Percentiles rank a stretch among this genome's conserved stretches.
These are phyloP conservation scores for Triglochin maritima DNA, from an alignment of 106 monocot species.

Conservation along the genomic window DNA sequence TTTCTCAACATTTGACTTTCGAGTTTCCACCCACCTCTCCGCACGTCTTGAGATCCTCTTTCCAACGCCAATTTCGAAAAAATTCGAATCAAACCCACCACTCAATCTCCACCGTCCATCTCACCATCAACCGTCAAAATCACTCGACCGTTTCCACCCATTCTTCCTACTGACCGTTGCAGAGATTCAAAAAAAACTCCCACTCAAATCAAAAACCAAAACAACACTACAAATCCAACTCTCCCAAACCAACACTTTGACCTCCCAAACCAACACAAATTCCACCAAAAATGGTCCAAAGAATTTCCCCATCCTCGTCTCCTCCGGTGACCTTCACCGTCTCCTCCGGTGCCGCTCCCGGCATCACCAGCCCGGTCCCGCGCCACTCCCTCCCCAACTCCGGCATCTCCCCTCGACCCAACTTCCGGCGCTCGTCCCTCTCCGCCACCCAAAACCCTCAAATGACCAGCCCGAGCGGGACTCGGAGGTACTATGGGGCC, in stretches of 20 bases:
- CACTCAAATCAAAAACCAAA: neutral
- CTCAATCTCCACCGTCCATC: neutral
- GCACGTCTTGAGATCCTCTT: no score
- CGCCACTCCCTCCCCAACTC: conserved; percentile 24
- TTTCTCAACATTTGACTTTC: no score
- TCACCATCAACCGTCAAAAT: conserved; percentile 2
- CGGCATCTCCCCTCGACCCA: neutral
- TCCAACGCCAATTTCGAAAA: no score
- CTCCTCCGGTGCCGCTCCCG: conserved; percentile 36
- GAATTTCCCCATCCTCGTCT: conserved; percentile 12
- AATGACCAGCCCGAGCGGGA: conserved; percentile 7
- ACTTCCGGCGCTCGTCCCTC: conserved; percentile 8
- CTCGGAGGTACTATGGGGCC: conserved; percentile 29
- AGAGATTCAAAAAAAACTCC: conserved; percentile 2
- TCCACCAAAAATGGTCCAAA: conserved; percentile 23
- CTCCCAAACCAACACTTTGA: neutral
- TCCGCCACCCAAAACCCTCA: conserved; percentile 24
- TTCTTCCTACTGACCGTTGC: neutral
- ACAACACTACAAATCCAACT: neutral
- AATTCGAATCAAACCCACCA: neutral
- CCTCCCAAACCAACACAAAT: neutral
- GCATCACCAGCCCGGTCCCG: conserved; percentile 52
- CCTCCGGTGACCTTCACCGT: conserved; percentile 65
- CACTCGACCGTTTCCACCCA: conserved; percentile 11
- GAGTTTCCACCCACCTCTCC: no score